Evolutionary conservation across 1,139 yeast species (phyloP).

Genomic region (Saccharomyces hybrid): DNA sequence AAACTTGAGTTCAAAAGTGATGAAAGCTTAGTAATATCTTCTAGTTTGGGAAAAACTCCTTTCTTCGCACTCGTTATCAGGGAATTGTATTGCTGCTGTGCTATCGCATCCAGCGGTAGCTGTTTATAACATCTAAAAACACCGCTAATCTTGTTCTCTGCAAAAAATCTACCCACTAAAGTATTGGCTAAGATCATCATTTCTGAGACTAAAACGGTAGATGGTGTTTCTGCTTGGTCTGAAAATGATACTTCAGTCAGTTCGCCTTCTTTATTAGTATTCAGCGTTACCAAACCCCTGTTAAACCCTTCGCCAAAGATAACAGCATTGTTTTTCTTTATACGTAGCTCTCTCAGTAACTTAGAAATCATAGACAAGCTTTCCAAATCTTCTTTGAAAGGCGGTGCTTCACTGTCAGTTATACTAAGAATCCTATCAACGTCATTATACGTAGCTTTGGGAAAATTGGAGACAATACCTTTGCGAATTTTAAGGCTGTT

Average conservation of each 20-base stretch:
- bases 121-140: slow-evolving; percentile 47
- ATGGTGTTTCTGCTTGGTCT: slow-evolving; percentile 31
- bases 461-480: slow-evolving; percentile 39
- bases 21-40: slow-evolving; percentile 35
- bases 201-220: slow-evolving; percentile 64
- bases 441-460: slow-evolving; percentile 42
- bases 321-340: slow-evolving; percentile 32
- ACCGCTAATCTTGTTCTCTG: slow-evolving; percentile 44
- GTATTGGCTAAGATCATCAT: slow-evolving; percentile 74
- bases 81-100: slow-evolving; percentile 24
- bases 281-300: slow-evolving; percentile 19
- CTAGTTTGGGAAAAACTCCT: slow-evolving; percentile 24
- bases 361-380: slow-evolving; percentile 33
- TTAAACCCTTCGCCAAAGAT: slow-evolving; percentile 33
- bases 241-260: slow-evolving; percentile 17
- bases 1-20: slow-evolving; percentile 38
- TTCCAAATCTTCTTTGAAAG: slow-evolving; percentile 30
- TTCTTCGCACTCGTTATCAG: slow-evolving; percentile 24
- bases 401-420: not conserved
- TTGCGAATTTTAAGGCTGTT: slow-evolving; percentile 33
- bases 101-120: slow-evolving; percentile 30
- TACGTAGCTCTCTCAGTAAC: slow-evolving; percentile 31
- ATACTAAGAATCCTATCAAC: slow-evolving; percentile 38
- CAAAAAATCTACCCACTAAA: slow-evolving; percentile 49
- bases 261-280: slow-evolving; percentile 9